Base-by-base conservation (phyloP, 148 eudicot genomes). In the Cornus suecica region DNA sequence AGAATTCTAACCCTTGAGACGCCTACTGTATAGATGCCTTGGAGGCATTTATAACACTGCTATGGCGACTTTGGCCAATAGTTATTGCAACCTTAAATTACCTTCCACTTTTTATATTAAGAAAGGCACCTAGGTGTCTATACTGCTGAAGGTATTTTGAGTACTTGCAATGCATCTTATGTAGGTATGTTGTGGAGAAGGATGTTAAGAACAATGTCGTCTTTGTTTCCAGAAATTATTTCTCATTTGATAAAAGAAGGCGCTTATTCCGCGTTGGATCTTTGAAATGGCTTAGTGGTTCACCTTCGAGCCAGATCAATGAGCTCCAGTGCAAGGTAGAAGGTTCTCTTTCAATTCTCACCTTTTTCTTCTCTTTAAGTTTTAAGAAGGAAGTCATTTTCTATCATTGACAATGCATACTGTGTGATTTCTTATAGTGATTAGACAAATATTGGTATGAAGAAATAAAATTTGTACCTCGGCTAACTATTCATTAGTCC, bases 161-260 rank as follows among this genome's bases (percentile, higher is more conserved):
- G 10, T 63, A 22, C 52, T 48, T 2, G 60, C 26, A n/a, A 60
- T 41, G 64, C 61, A 23, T 81, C 62, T 28, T 79, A 15, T 81
- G 68, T 78, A 95, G 99, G 97, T 95, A 92, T 74, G 99, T 95
- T 71, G 97, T 95, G 61, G 93, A 91, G 83, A 95, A 92, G 87
- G 99, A 95, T 82, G 82, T 85, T 24, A 83, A 90, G 79, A 89
- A 92, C 81, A 95, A 95, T 70, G 94, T 95, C n/a, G 87, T 95
- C 65, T 95, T 91, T 65, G 97, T 91, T 16, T 95, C 99, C 61
- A 88, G 99, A 77, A 91, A 86, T 67, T 95, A 95, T 77, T 92
- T 82, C 77, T 95, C 99, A 32, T 83, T 79, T 73, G 99, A 92
- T 80, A 95, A 95, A 86, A 87, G 91, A 80, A 91, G 99, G 83